These are phyloP conservation scores for Apium graveolens DNA, from an alignment of 129 eudicot genomes.

Conservation along the genomic window DNA sequence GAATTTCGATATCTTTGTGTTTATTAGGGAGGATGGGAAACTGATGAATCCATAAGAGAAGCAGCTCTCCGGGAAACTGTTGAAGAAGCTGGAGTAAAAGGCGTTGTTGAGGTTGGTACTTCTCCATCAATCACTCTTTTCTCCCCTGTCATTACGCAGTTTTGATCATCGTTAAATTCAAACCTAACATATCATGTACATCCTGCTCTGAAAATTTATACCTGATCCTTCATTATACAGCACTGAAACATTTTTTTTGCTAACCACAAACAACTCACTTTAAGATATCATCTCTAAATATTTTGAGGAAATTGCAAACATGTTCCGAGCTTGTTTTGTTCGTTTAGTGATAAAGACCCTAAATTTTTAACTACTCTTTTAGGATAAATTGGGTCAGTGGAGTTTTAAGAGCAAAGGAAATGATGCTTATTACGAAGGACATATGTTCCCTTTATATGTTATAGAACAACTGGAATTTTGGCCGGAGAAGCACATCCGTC, in stretches of 20 bases:
- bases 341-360: background rate
- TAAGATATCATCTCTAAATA: background rate
- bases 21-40: conserved; percentile 79
- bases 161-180: background rate
- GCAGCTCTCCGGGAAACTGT: conserved; percentile 68
- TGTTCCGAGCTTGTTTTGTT: background rate
- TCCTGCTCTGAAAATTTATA: background rate
- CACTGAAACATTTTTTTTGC: background rate
- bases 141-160: background rate
- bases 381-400: conserved; percentile 54
- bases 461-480: conserved; percentile 52
- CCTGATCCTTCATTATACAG: background rate
- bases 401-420: conserved; percentile 52
- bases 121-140: background rate
- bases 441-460: conserved; percentile 75
- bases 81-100: conserved; percentile 87
- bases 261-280: background rate
- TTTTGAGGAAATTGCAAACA: background rate
- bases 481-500: conserved; percentile 78
- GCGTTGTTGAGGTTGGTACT: conserved; percentile 60
- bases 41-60: conserved; percentile 48
- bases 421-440: conserved; percentile 43
- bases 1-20: background rate
- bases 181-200: too few species aligned
- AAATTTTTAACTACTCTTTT: background rate